Evolutionary conservation across 2,329 filamentous ascomycete genomes (phyloP), one percentile per base, ranked within the genome.

Genomic region (Phoma sp.): DNA sequence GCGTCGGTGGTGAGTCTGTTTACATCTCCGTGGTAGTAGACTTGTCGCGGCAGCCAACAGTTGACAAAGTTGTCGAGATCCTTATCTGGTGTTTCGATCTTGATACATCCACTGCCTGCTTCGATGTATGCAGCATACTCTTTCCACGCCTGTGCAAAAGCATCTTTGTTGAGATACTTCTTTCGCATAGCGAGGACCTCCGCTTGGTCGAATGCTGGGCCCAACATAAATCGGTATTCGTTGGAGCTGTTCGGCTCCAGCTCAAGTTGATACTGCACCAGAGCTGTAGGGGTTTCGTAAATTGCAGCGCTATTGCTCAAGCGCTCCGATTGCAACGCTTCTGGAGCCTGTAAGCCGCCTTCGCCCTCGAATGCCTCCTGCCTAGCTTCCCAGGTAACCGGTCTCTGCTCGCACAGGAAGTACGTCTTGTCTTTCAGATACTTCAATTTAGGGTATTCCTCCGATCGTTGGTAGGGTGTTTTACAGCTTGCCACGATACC

Each of bases 1-100:
- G 83, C 83, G 63, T 85, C 83, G 0, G 83, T 84, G 0, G 82
- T 84, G 28, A 85, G 71, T 10, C 83, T 81, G 65, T 85, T 85
- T 33, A 84, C 81, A 57, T 84, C 82, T 45, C 83, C 83, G 61
- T 85, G 83, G 67, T 85, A 85, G 74, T 81, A 84, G 14, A 81
- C 76, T 61, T 85, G 83, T 7, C 83, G 81, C 12, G 83, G 80
- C 10, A 85, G 74, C 83, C 83, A 85, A 68, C 84, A 78, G 72
- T 85, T 85, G 66, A 85, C 78, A 56, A 84, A 81, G 62, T 84
- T 83, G 68, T 85, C 80, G 12, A 85, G 74, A 14, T 77, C 78
- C 52, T 78, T 77, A 65, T 85, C 83, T 1, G 82, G 83, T 0
- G 82, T 84, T 53, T 80, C 74, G n/a, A 84, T 80, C 25, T 73